Evolutionary conservation across 768 basidiomycete species (phyloP), one percentile per base, ranked within the genome.

Genomic region (Mycena olivaceomarginata): DNA sequence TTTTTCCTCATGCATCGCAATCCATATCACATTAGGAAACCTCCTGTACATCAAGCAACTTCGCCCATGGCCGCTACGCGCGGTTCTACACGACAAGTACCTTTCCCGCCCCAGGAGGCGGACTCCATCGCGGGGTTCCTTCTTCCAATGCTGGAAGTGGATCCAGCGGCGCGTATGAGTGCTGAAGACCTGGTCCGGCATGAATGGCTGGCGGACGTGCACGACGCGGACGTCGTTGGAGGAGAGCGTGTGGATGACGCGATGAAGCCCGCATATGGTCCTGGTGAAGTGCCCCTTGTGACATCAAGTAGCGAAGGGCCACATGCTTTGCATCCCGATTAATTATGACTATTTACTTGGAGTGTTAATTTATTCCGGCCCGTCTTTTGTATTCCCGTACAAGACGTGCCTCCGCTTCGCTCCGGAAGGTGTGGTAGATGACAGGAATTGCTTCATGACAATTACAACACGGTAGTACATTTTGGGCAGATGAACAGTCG

Each of bases 1-100:
- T 2, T 25, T 25, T 25, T 25, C 25, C 25, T 25, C 25, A 25
- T 2, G 25, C 25, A 25, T 25, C 25, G 1, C 25, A 25, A 25
- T 25, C 25, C 25, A 25, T 25, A 25, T 40, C 37, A 31, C 66
- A 63, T 31, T 1, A 73, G 91, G 91, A 63, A 98, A 98, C 86
- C 92, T 99, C 39, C 93, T 96, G 13, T 96, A 98, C 80, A 99
- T 99, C 83, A 94, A 94, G 85, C 98, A 98, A 83, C 90, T 99
- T 46, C 94, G 97, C 11, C 98, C 92, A 84, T 99, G 97, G 96
- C 96, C 96, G 5, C 89, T 98, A 25, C 89, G 92, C 0, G 85
- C 92, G 8, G 96, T 97, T 22, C 85, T 97, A 65, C 93, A 95
- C 81, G 98, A 99, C 89, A 99, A 99, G 87, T 99, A 99, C 86